Conservation (phyloP, 163 green algal genomes). For the Smithsoniella earleae region DNA sequence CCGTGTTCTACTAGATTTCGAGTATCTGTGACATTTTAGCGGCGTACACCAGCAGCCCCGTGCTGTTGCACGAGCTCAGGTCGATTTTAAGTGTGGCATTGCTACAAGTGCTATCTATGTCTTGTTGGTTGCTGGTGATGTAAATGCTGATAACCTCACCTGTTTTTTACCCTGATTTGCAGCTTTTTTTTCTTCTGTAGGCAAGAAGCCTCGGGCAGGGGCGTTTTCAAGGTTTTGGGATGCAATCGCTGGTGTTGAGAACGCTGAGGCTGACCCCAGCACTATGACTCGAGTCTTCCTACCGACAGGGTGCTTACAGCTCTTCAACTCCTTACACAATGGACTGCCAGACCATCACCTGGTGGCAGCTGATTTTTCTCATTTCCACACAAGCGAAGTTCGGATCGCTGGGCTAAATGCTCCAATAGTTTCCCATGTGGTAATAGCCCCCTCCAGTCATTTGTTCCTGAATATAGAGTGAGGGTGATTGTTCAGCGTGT, state of each 20-base stretch:
- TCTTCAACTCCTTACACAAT: constrained; percentile 63
- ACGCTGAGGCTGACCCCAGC: neutral
- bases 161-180: neutral
- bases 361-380: constrained; percentile 71
- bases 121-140: neutral
- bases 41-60: no score
- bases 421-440: constrained; percentile 68
- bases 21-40: no score
- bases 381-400: constrained; percentile 60
- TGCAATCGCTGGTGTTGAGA: neutral
- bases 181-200: neutral
- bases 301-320: constrained; percentile 53
- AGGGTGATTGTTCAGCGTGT: neutral
- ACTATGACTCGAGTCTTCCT: constrained; percentile 46
- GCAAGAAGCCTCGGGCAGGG: neutral
- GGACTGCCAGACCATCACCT: constrained; percentile 55
- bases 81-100: no score
- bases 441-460: neutral
- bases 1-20: no score
- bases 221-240: neutral
- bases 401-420: constrained; percentile 55
- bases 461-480: neutral
- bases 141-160: neutral
- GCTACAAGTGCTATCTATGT: no score
- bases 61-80: no score